Evolutionary conservation across 2,329 filamentous ascomycete genomes (phyloP), one percentile per base, ranked within the genome.

Genomic region (Aspergillus novoparasiticus): DNA sequence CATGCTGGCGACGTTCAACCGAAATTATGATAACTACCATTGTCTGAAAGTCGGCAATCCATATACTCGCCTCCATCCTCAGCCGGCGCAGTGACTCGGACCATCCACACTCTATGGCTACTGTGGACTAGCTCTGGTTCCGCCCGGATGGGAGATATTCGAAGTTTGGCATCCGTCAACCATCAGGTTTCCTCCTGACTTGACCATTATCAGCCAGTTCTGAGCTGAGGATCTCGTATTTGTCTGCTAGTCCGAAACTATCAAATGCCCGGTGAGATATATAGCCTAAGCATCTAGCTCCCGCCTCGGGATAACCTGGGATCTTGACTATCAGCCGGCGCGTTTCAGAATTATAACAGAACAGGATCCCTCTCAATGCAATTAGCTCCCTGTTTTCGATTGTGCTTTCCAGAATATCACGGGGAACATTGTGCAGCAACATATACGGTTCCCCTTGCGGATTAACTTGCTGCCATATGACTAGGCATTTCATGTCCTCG

Each of bases 141-240:
- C 21, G 45, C 1, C 21, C 8, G 1, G 21, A 21, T 6, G 45
- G 45, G 23, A 48, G 19, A n/a, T 48, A 48, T 26, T 48, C 45
- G 1, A 10, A 21, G 3, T 1, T 26, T 1, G 21, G 45, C 1
- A 16, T 9, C 45, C 45, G 0, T 23, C 16, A 1, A 10, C 16
- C 45, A 48, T 48, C 45, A 0, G 45, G 45, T 5, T 48, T 21
- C 3, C 26, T 48, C 23, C 26, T 26, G 1, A 48, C 45, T 0
- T 10, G 45, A 8, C 45, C 9, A 48, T 48, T 48, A 6, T 48
- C 45, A 4, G 45, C n/a, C 0, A 14, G 21, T 11, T 2, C 4
- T 23, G 45, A n/a, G 2, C 45, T 2, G 21, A 48, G 45, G 8
- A 21, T 26, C 9, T 23, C 2, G 45, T 48, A 48, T 14, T 12